A percentile compares a stretch with the other conserved stretches of the same genome.
phyloP scores from a whole-genome alignment of 495 filamentous ascomycete species.

The Halenospora varia region DNA sequence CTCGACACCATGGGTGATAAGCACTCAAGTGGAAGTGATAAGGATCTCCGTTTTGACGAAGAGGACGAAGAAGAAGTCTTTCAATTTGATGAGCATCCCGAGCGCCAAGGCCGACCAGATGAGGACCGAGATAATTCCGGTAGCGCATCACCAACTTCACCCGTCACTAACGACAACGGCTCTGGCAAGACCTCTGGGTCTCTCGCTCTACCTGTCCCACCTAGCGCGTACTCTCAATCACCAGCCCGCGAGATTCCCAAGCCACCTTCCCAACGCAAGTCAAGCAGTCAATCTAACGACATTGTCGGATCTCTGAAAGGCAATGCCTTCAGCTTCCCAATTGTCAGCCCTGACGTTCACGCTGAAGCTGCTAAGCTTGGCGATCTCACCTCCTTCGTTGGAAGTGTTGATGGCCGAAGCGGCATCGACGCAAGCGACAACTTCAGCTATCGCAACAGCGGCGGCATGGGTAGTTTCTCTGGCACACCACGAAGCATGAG shows the following conservation, averaged over 20 bases:
- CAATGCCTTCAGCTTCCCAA: conserved; percentile 20
- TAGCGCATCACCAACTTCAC: not conserved
- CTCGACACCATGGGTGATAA: conserved; percentile 2
- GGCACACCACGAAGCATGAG: not conserved
- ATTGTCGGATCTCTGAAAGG: conserved; percentile 18
- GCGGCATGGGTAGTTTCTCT: not conserved
- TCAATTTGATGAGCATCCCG: conserved; percentile 17
- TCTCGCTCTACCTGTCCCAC: not conserved
- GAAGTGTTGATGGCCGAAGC: conserved; percentile 18
- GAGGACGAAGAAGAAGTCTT: conserved; percentile 21
- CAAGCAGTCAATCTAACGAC: not conserved
- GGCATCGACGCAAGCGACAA: conserved; percentile 18
- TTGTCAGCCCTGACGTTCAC: conserved; percentile 22
- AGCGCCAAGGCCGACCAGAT: not conserved
- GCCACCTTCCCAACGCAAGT: not conserved
- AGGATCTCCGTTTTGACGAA: conserved; percentile 13
- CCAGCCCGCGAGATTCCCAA: conserved; percentile 14
- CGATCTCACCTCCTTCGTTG: conserved; percentile 21
- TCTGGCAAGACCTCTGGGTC: not conserved
- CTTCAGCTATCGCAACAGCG: conserved; percentile 10
- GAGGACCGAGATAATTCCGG: conserved; percentile 5
- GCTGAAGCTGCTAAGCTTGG: conserved; percentile 20
- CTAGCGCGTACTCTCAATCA: conserved; percentile 9
- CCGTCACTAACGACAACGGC: not conserved
- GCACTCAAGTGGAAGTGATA: not conserved